Evolutionary conservation across 1,284 basidiomycete species (phyloP).

Genomic region (Cutaneotrichosporon cutaneum): DNA sequence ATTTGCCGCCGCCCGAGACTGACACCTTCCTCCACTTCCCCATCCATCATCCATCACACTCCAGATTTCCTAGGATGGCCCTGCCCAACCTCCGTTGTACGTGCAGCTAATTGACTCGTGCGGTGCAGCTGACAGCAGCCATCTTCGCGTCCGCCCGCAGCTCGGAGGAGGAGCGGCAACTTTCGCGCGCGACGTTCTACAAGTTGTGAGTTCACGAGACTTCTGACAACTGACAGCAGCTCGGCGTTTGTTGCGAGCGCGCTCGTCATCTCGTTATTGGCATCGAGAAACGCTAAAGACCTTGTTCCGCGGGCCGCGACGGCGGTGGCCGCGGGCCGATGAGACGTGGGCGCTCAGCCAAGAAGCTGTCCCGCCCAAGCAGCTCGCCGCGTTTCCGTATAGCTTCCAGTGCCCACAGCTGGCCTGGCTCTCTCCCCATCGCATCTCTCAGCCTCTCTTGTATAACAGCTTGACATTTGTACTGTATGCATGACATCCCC

Average conservation of each 20-base stretch:
- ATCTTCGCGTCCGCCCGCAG: constrained; percentile 54
- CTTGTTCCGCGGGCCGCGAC: constrained; percentile 35
- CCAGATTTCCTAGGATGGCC: too few species aligned
- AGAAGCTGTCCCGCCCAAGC: neutral
- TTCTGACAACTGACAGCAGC: constrained; percentile 27
- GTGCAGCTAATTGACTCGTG: constrained; percentile 6
- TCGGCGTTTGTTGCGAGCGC: constrained; percentile 52
- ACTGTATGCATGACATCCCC: neutral
- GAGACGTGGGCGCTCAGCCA: neutral
- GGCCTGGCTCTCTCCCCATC: neutral
- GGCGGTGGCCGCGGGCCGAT: constrained; percentile 21
- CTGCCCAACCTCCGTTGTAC: constrained; percentile 50
- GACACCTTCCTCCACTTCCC: neutral
- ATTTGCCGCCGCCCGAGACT: constrained; percentile 7
- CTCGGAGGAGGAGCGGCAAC: constrained; percentile 51
- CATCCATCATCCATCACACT: neutral
- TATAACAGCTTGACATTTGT: neutral
- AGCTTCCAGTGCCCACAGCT: neutral
- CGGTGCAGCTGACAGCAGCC: constrained; percentile 28
- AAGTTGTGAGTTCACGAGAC: constrained; percentile 50
- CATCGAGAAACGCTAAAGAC: constrained; percentile 43
- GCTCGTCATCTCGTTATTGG: constrained; percentile 50
- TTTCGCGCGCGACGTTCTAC: constrained; percentile 52
- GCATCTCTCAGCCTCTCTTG: neutral
- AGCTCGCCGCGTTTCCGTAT: neutral